Base-by-base conservation (phyloP, 2,329 filamentous ascomycete species). In the Bipolaris victoriae region DNA sequence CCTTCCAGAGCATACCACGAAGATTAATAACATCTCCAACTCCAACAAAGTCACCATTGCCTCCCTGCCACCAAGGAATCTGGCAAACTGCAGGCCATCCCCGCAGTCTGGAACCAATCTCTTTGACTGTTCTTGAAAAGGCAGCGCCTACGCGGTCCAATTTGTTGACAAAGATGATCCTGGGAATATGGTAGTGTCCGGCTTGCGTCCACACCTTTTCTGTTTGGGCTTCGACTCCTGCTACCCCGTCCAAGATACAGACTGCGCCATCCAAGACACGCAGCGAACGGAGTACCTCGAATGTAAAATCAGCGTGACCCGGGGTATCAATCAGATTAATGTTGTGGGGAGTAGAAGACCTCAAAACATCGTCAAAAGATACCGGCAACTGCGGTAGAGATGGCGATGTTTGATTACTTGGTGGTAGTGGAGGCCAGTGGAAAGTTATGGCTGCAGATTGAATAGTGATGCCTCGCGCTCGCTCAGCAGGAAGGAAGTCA, bases 361-460 rank as follows among this genome's bases (percentile, higher is more conserved):
- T 79, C 7, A 86, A 77, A 7, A 64, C 54, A 6, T 57, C 57
- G 5, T 72, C 67, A 52, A 70, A 70, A 5, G 65, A 61, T 36
- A 60, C 0, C 74, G 78, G n/a, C 68, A 72, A 24, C 76, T 52
- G 57, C 22, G 61, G 52, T 76, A 43, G 24, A 16, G 59, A 53
- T 67, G 11, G 46, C 29, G 63, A 39, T 43, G 58, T 46, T 52
- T 69, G 63, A 39, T 62, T 41, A 50, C 52, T 62, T 44, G 80
- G 73, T 7, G 87, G 62, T 41, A 80, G 72, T 5, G 88, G 88
- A 5, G 95, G 95, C 95, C 95, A 99, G 62, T 90, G 84, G 75
- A 98, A 97, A 1, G 92, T 97, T 64, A 98, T 96, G 45, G 95
- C 94, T 10, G 95, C 95, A 2, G 94, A 98, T 74, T 98, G 95